These are phyloP conservation scores for Dothiorella sarmentorum DNA, from an alignment of 2,329 filamentous ascomycete genomes.

Conservation along the genomic window DNA sequence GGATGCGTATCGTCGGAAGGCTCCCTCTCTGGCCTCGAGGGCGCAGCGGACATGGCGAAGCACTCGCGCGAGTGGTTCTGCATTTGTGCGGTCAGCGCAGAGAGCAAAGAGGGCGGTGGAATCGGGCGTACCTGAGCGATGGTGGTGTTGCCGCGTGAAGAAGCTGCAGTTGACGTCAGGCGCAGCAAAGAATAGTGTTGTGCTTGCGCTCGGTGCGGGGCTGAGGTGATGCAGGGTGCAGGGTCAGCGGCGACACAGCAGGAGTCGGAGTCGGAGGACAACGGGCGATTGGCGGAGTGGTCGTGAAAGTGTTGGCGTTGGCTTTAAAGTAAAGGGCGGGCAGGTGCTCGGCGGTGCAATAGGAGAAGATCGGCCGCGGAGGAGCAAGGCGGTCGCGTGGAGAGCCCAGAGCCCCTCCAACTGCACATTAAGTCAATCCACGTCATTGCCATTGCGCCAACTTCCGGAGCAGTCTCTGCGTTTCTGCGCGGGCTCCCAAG, in stretches of 20 bases:
- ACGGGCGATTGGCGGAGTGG: neutral
- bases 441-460: no score
- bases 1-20: constrained; percentile 34
- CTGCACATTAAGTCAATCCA: constrained; percentile 1
- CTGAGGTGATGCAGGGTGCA: neutral
- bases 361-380: constrained; percentile 11
- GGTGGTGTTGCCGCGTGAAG: neutral
- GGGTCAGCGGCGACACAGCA: neutral
- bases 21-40: constrained; percentile 20
- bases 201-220: neutral
- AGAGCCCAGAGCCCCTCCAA: neutral
- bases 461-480: constrained; percentile 6
- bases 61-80: neutral
- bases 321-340: constrained; percentile 10
- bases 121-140: neutral
- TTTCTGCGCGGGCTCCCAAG: neutral
- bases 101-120: neutral
- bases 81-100: neutral
- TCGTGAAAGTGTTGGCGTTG: neutral
- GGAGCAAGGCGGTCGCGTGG: neutral
- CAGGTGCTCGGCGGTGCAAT: neutral
- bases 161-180: constrained; percentile 10
- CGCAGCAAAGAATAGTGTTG: neutral
- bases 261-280: neutral
- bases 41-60: constrained; percentile 11